phyloP scores from a whole-genome alignment of 2,329 filamentous ascomycete species.

The Aspergillus pseudoviridinutans region DNA sequence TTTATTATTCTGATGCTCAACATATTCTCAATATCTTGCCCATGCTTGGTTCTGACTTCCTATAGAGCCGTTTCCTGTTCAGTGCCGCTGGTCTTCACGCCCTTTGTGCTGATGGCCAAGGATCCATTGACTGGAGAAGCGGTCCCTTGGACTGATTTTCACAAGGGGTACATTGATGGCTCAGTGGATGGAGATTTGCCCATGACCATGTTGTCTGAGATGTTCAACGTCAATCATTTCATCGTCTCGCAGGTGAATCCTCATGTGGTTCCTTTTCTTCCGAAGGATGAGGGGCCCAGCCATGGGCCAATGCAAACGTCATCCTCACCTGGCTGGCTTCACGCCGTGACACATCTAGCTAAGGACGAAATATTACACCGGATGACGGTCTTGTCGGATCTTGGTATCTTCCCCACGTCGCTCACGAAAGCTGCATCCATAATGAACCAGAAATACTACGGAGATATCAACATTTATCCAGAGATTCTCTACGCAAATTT shows the following conservation, averaged over 20 bases:
- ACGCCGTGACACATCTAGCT: conserved; percentile 66
- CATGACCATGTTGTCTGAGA: conserved; percentile 82
- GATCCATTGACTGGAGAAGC: conserved; percentile 75
- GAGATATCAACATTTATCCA: conserved; percentile 90
- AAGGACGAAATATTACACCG: conserved; percentile 77
- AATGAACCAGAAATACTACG: conserved; percentile 85
- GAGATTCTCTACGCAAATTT: conserved; percentile 71
- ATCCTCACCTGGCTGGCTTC: conserved; percentile 53
- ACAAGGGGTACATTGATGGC: conserved; percentile 86
- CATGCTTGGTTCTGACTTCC: conserved; percentile 9
- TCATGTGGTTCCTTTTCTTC: conserved; percentile 82
- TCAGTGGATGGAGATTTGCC: conserved; percentile 93
- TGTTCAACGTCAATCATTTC: conserved; percentile 98
- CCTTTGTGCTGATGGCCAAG: conserved; percentile 75
- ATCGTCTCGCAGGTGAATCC: conserved; percentile 97
- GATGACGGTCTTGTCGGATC: conserved; percentile 73
- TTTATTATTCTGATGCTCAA: neutral
- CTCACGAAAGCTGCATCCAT: conserved; percentile 76
- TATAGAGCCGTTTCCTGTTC: conserved; percentile 81
- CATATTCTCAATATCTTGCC: neutral
- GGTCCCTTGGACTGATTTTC: conserved; percentile 78
- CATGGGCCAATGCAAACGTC: conserved; percentile 27
- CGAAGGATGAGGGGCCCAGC: conserved; percentile 60
- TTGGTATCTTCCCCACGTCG: conserved; percentile 74
- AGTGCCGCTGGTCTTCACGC: conserved; percentile 79